A percentile compares a stretch with the other conserved stretches of the same genome.
phyloP scores from a whole-genome alignment of 2,329 filamentous ascomycete genomes.

The Aspergillus carbonarius region DNA sequence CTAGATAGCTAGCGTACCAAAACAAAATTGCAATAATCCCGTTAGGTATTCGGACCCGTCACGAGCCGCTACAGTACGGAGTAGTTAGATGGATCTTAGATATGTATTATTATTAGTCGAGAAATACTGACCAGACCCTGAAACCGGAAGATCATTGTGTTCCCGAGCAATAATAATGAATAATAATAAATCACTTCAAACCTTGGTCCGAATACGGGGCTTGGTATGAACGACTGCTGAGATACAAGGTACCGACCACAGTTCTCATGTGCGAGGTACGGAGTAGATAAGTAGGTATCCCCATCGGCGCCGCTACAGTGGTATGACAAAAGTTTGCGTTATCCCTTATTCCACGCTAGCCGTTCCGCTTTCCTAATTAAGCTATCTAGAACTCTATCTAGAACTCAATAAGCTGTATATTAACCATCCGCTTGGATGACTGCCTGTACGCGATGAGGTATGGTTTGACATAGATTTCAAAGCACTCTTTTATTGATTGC shows the following conservation, averaged over 20 bases:
- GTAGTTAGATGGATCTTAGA: neutral
- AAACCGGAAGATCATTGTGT: conserved; percentile 6
- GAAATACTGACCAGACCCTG: conserved; percentile 2
- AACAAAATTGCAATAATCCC: neutral
- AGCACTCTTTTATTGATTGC: no score
- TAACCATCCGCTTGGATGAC: no score
- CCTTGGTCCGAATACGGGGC: neutral
- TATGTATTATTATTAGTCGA: neutral
- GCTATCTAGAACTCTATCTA: no score
- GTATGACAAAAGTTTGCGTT: no score
- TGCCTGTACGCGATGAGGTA: no score
- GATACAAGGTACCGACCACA: neutral
- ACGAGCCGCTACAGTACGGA: neutral
- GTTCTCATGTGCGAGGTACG: neutral
- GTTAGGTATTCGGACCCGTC: neutral
- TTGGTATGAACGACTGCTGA: neutral
- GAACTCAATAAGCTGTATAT: no score
- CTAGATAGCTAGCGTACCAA: neutral
- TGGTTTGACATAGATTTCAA: no score
- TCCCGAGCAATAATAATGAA: neutral
- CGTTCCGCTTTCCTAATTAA: no score
- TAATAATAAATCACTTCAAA: neutral
- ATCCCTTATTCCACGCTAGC: no score
- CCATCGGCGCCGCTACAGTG: neutral
- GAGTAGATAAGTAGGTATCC: no score